Evolutionary conservation across 371 early-diverging fungal species (phyloP), one percentile per base, ranked within the genome.

Genomic region (Syncephalastrum sp.): DNA sequence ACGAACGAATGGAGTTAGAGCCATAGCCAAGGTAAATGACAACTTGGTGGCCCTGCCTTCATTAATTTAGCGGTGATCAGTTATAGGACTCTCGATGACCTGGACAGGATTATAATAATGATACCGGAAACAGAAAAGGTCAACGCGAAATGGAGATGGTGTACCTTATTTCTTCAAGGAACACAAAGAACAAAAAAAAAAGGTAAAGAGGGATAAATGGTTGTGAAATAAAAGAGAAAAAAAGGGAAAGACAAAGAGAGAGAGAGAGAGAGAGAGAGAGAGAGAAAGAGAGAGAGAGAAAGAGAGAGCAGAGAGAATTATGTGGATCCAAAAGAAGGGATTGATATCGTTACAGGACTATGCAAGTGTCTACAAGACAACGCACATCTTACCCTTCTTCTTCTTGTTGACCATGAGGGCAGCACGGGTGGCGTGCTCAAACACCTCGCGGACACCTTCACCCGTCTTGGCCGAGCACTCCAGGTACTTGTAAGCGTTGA

Each of bases 401-500:
- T 59, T 64, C 56, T 61, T 64, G 56, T 65, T 84, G 16, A 84
- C 85, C 53, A 56, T 86, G 47, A 70, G 74, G 47, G 75, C 82
- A 13, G 80, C 89, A 6, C 69, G 67, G 5, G 79, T 87, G 15
- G 89, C 88, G 59, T 82, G 79, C 60, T 86, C 86, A 77, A 90
- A 88, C 21, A 92, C 90, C 53, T 89, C 89, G 59, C 79, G 75
- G 23, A 92, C 90, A 52, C 86, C 85, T 56, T 89, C 86, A 25
- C 85, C 82, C 25, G 73, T 77, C 61, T 81, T 79, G 41, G 93
- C 91, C 58, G 81, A 80, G 68, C 93, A 92, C 63, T 91, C 92
- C 42, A 92, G 61, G 68, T 89, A 90, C 67, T 82, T 82, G 75
- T 81, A 82, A 41, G 93, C 93, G 43, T 82, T 82, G 61, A 92